A percentile compares a stretch with the other conserved stretches of the same genome.
These are phyloP conservation scores for Acanthamoeba lenticulata DNA, from an alignment of 208 protist species.

Conservation along the genomic window DNA sequence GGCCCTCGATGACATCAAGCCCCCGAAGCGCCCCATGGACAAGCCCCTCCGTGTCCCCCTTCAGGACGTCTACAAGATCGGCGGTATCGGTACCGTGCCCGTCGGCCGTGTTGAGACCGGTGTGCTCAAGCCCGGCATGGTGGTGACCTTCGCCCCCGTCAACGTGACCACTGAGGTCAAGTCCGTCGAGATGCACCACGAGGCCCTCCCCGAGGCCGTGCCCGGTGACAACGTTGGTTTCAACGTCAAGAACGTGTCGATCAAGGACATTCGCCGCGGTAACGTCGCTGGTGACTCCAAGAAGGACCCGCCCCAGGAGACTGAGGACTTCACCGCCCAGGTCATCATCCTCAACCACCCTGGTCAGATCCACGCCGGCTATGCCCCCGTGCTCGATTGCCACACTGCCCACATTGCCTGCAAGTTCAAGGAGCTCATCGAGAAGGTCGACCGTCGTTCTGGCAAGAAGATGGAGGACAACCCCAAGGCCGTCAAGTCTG, in stretches of 20 bases:
- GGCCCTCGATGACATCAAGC: conserved; percentile 90
- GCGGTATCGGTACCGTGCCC: conserved; percentile 95
- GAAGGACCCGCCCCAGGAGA: conserved; percentile 80
- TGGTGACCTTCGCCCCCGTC: conserved; percentile 87
- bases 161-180: conserved; percentile 85
- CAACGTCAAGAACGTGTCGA: conserved; percentile 94
- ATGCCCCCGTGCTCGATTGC: conserved; percentile 92
- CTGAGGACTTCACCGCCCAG: conserved; percentile 91
- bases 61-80: conserved; percentile 98
- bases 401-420: conserved; percentile 95
- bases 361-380: conserved; percentile 92
- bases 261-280: conserved; percentile 93
- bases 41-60: conserved; percentile 95
- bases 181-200: conserved; percentile 90
- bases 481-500: conserved; percentile 92
- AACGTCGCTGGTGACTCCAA: conserved; percentile 86
- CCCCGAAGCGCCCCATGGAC: conserved; percentile 91
- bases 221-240: conserved; percentile 89
- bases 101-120: conserved; percentile 93
- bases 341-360: conserved; percentile 95
- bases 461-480: conserved; percentile 92
- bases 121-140: conserved; percentile 82
- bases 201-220: conserved; percentile 76
- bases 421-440: conserved; percentile 91
- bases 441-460: conserved; percentile 93